These are phyloP conservation scores for Proliferodiscus dingleyae DNA, from an alignment of 2,329 filamentous ascomycete genomes.

Conservation along the genomic window DNA sequence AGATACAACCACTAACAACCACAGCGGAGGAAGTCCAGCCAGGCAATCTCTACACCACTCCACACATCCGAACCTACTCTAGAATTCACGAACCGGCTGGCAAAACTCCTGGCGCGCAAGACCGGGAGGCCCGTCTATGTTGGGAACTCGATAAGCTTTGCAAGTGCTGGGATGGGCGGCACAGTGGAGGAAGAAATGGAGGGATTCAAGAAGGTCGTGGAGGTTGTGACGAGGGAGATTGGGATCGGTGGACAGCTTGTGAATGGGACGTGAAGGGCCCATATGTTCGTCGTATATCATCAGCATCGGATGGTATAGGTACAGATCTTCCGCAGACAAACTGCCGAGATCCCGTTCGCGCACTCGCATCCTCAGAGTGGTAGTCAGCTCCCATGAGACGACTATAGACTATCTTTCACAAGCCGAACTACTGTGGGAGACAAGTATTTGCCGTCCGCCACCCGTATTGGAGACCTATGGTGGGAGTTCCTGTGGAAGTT, in stretches of 20 bases:
- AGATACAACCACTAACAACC: slow-evolving; percentile 13
- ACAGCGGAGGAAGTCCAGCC: slow-evolving; percentile 38
- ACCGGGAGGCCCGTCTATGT: slow-evolving; percentile 78
- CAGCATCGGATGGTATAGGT: neutral
- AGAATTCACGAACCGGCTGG: slow-evolving; percentile 81
- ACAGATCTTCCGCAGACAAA: too few relatives aligned
- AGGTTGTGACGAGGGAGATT: slow-evolving; percentile 58
- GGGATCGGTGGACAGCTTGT: slow-evolving; percentile 28
- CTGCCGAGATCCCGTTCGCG: too few relatives aligned
- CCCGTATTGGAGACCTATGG: too few relatives aligned
- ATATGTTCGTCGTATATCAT: neutral
- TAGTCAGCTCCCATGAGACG: too few relatives aligned
- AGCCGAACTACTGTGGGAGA: too few relatives aligned
- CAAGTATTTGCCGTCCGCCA: too few relatives aligned
- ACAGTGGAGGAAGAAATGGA: slow-evolving; percentile 93
- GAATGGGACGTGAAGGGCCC: neutral
- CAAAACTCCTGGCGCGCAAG: slow-evolving; percentile 74
- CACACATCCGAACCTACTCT: slow-evolving; percentile 71
- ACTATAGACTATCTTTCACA: too few relatives aligned
- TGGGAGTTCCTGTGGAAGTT: too few relatives aligned
- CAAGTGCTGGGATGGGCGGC: slow-evolving; percentile 67
- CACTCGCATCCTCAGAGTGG: too few relatives aligned
- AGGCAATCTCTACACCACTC: slow-evolving; percentile 73
- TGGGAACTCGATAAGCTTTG: slow-evolving; percentile 78
- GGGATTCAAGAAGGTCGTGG: slow-evolving; percentile 69